These are phyloP conservation scores for Thuja plicata DNA, from an alignment of 83 land plant species.

Conservation along the genomic window DNA sequence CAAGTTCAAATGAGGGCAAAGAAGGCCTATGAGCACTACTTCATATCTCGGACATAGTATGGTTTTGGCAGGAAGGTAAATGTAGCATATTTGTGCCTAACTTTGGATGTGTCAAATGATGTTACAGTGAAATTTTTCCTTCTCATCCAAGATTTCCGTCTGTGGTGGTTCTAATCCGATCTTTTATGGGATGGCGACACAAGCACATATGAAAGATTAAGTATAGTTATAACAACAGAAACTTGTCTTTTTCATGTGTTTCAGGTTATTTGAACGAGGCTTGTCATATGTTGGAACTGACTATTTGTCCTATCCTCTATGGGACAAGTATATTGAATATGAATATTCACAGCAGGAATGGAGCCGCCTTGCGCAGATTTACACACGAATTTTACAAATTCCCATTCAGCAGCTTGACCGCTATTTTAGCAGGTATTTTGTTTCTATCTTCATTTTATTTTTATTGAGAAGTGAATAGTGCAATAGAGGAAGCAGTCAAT, in stretches of 20 bases:
- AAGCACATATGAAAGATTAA: background rate
- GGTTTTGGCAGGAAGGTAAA: slow-evolving; percentile 88
- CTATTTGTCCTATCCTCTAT: slow-evolving; percentile 77
- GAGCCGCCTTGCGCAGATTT: slow-evolving; percentile 74
- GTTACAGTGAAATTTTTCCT: slow-evolving; percentile 50
- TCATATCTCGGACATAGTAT: slow-evolving; percentile 74
- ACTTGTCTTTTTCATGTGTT: slow-evolving; percentile 10
- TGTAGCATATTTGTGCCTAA: slow-evolving; percentile 64
- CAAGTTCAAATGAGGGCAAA: slow-evolving; percentile 71
- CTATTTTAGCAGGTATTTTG: slow-evolving; percentile 68
- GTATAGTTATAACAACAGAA: slow-evolving; percentile 4
- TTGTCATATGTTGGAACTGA: slow-evolving; percentile 95
- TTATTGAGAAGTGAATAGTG: background rate
- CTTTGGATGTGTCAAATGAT: slow-evolving; percentile 66
- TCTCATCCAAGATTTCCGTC: slow-evolving; percentile 31
- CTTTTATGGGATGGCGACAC: slow-evolving; percentile 7
- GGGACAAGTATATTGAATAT: slow-evolving; percentile 97
- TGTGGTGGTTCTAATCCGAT: slow-evolving; percentile 35
- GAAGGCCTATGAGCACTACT: slow-evolving; percentile 73
- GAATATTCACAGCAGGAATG: slow-evolving; percentile 84
- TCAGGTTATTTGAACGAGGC: slow-evolving; percentile 97
- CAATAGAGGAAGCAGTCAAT: background rate
- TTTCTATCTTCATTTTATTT: background rate
- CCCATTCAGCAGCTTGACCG: slow-evolving; percentile 90
- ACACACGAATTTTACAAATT: slow-evolving; percentile 82